A percentile compares a stretch with the other conserved stretches of the same genome.
Conservation (phyloP, 1,284 basidiomycete species). For the Rhodofomes roseus region DNA sequence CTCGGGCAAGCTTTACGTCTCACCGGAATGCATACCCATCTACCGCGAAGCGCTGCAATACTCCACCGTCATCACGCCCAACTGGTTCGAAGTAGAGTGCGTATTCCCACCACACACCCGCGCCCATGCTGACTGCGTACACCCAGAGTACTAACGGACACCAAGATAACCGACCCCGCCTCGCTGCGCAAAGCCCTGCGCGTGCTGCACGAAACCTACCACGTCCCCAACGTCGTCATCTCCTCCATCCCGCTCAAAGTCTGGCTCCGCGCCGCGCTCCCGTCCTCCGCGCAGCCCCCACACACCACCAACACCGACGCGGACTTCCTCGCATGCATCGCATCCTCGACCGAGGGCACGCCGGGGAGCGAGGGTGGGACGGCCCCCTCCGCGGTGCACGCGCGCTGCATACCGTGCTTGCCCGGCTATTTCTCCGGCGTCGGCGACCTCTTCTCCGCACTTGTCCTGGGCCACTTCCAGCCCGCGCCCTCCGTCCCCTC, state of each 20-base stretch:
- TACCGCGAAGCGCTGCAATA: conserved; percentile 80
- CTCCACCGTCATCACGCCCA: conserved; percentile 92
- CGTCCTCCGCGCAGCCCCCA: conserved; percentile 36
- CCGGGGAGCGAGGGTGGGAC: conserved; percentile 12
- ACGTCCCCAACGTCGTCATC: conserved; percentile 86
- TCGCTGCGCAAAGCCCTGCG: conserved; percentile 70
- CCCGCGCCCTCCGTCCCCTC: conserved; percentile 17
- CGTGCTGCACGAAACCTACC: conserved; percentile 72
- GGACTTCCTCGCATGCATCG: conserved; percentile 73
- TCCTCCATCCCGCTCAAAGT: conserved; percentile 76
- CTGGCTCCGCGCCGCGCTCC: conserved; percentile 53
- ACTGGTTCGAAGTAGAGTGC: conserved; percentile 97
- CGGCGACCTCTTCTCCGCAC: conserved; percentile 94
- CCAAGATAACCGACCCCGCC: conserved; percentile 58
- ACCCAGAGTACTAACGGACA: conserved; percentile 69
- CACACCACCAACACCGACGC: conserved; percentile 24
- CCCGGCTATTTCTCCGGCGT: conserved; percentile 95
- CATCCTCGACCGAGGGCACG: conserved; percentile 42
- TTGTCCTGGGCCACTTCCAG: conserved; percentile 83
- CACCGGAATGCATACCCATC: conserved; percentile 83
- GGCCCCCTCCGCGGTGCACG: conserved; percentile 49
- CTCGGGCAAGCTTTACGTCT: conserved; percentile 84
- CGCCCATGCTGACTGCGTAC: background rate
- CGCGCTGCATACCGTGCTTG: conserved; percentile 74
- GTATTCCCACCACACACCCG: conserved; percentile 25